Evolutionary conservation across 768 basidiomycete species (phyloP), one percentile per base, ranked within the genome.

Genomic region (Asterophora parasitica): DNA sequence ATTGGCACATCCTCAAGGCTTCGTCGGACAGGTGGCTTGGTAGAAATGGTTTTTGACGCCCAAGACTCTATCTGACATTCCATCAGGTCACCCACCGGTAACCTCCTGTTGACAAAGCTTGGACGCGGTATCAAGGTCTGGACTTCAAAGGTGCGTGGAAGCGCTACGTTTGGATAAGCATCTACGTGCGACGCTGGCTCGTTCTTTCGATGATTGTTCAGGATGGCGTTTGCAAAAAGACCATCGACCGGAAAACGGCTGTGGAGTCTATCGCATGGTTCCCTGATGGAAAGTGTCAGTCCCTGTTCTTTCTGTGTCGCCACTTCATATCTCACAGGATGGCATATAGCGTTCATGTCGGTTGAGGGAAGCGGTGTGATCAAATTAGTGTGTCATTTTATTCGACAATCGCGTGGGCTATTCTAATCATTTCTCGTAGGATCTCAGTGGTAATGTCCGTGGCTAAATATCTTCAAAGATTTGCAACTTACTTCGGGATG

Each of bases 11-110:
- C 69, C 81, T 4, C 74, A 78, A 51, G 83, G 82, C n/a, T 86
- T 88, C 61, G 80, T 86, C 27, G 78, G 81, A 28, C 85, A 87
- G 63, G 85, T 88, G 27, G 85, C 83, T 26, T 89, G 86, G 84
- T 82, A 23, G 48, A 44, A 66, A 26, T 16, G 16, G 1, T 32
- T 8, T 17, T 30, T 11, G 12, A 7, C 19, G 11, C 31, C 44
- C 10, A n/a, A 19, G 32, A 26, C 40, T 23, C 38, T 34, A 41
- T 40, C 15, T 37, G 17, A 48, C 17, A 43, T 27, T 33, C 5
- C 32, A 26, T 15, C 47, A 82, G 81, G 83, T 84, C 84, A 12
- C 84, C 85, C 0, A 74, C 70, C 28, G 84, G 86, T 12, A 72
- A 73, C 42, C 61, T 72, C 40, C 67, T 89, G 6, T 62, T 89